Evolutionary conservation across 345 rosid genomes (phyloP), one percentile per base, ranked within the genome.

Genomic region (Turritis glabra): DNA sequence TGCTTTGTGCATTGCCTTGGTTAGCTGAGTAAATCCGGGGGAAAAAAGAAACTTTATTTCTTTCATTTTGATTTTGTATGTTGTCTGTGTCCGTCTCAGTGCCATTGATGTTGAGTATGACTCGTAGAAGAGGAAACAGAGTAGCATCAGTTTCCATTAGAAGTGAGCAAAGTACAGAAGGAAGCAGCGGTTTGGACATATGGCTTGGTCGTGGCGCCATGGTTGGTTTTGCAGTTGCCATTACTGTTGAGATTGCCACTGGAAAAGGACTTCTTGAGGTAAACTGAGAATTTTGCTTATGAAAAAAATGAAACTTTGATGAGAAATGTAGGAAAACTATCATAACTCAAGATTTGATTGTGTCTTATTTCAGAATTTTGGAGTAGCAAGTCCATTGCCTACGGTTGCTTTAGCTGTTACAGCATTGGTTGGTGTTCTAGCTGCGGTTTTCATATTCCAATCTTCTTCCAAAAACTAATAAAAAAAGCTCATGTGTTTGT

Each of bases 241-340:
- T 90, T 56, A 80, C 81, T 35, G 91, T 90, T 65, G 97, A 92
- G 84, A 33, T 90, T 57, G 71, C 91, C 12, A 95, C 97, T 1
- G 98, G 96, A 29, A 91, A 90, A 74, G 97, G 96, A 69, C 93
- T 90, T 67, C 79, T 94, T 55, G 92, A 94, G 97, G 98, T 91
- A 43, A 7, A 21, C 64, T 59, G 6, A 22, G 7, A 22, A 7
- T 7, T 37, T 55, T 32, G 8, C 41, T 56, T 27, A 18, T 0
- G 2, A 1, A n/a, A 21, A 55, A 6, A 27, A 5, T 30, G 26
- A 58, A 12, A 15, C 25, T 33, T 23, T 41, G 65, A 43, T 41
- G 65, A 43, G 33, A 52, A 7, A 40, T 40, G 57, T 52, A 25
- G 1, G 14, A 64, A 19, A 22, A n/a, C 14, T 25, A 43, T 7